Evolutionary conservation across 148 eudicot genomes (phyloP), one percentile per base, ranked within the genome.

Genomic region (Rhododendron mucronatum): DNA sequence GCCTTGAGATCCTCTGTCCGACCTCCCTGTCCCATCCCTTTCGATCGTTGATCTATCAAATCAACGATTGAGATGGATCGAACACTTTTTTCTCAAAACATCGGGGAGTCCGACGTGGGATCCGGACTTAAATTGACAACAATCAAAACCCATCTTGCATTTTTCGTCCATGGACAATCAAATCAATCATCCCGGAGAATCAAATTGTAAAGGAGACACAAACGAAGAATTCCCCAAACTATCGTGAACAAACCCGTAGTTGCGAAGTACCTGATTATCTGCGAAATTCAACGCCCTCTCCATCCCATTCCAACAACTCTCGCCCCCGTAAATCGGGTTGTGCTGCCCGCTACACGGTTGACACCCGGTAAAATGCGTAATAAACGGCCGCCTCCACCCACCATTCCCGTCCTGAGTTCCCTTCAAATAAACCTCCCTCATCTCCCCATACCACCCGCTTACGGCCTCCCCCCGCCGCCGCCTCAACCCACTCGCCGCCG

Each of bases 361-460:
- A 79, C 88, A 87, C 39, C 88, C 88, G 15, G 80, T 78, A 37
- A 87, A 87, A n/a, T 87, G 84, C 1, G 88, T 87, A 7, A 84
- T 87, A 39, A 80, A 84, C n/a, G 80, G 80, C 84, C 89, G 26
- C 20, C 63, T 63, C 82, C 85, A 76, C 1, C 81, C 88, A 41
- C 30, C 57, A 0, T 73, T 82, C 15, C 61, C 78, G 14, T 69
- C 83, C 0, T 51, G 21, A 2, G 84, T 73, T 7, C 28, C 77
- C 2, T 86, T 82, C 83, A 86, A 44, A n/a, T 81, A 23, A 33
- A 13, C 10, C 73, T 82, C 85, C 85, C 84, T 63, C 69, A 73
- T 30, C 15, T 13, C 28, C 1, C 41, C 75, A 26, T 82, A 82
- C n/a, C 45, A 45, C 55, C 16, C 18, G 9, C 61, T 80, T 51